Conservation (phyloP, 495 filamentous ascomycete genomes). For the Penicillium odoratum region DNA sequence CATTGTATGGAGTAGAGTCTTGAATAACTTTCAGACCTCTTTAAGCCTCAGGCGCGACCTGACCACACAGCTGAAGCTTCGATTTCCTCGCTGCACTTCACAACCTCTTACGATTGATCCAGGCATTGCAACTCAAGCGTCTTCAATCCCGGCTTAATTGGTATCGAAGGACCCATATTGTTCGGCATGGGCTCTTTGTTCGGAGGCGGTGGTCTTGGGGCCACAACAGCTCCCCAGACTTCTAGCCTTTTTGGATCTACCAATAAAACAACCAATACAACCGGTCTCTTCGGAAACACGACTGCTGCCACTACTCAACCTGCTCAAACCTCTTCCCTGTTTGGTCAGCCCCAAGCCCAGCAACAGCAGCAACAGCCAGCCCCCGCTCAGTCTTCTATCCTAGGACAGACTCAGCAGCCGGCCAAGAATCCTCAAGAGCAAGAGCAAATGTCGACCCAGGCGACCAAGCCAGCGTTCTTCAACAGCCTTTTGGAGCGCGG, state of each 20-base stretch:
- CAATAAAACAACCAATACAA: conserved; percentile 16
- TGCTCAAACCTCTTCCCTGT: conserved; percentile 28
- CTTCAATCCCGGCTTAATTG: neutral
- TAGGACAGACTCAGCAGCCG: conserved; percentile 35
- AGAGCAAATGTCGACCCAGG: conserved; percentile 27
- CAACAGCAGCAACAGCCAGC: conserved; percentile 23
- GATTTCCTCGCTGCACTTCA: neutral
- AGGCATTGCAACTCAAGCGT: neutral
- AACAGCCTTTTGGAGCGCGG: conserved; percentile 82
- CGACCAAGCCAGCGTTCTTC: conserved; percentile 70
- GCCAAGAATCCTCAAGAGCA: conserved; percentile 17
- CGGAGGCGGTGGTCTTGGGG: conserved; percentile 35
- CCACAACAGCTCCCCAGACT: conserved; percentile 25
- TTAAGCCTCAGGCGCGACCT: neutral
- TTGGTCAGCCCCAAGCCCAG: conserved; percentile 35
- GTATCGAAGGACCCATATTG: conserved; percentile 17
- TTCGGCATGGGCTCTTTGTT: conserved; percentile 37
- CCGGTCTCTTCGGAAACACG: conserved; percentile 29
- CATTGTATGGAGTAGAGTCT: neutral
- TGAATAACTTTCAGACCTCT: neutral
- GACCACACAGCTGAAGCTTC: neutral
- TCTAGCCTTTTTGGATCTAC: conserved; percentile 38
- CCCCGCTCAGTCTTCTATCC: conserved; percentile 29
- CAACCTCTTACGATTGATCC: neutral
- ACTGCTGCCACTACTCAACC: conserved; percentile 27